Evolutionary conservation across 2,329 filamentous ascomycete genomes (phyloP), one percentile per base, ranked within the genome.

Genomic region (Scorias spongiosa): DNA sequence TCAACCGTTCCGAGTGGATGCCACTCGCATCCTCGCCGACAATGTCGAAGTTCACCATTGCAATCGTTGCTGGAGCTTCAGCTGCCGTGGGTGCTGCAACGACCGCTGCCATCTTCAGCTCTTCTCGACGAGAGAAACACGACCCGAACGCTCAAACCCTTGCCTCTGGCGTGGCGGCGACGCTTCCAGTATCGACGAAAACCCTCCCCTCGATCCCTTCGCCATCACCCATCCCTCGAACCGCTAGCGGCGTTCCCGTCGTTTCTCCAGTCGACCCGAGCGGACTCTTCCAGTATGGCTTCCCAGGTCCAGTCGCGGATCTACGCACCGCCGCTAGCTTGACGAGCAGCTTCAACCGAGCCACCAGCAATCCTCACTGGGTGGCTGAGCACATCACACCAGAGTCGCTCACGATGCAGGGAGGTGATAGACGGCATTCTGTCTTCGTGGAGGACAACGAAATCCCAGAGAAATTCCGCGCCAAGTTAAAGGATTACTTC

Each of bases 341-440:
- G 43, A 75, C 88, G 51, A 93, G 88, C 29, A 80, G 83, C 55
- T 98, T 81, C 74, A 89, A 98, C 67, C 85, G 91, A 26, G 81
- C 85, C 48, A 81, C 79, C 38, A 79, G 88, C 59, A 98, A 98
- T 66, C 91, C 91, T 28, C 75, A 84, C 62, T 98, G 89, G 89
- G 91, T 70, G 15, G 67, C 82, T 50, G 91, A 98, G 69, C 91
- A 98, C 70, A 95, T 98, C 64, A 98, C 91, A 0, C 79, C 87
- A 1, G 76, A 78, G 30, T 96, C 89, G 0, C 75, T 98, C 11
- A 72, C 81, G 2, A 62, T 71, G 42, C 78, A 78, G 49, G 78
- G 81, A 48, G 91, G 77, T 53, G 88, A 96, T 67, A 80, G 91
- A 57, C 84, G 85, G 63, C 71, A 89, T 72, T 87, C 80, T 61